Base-by-base conservation (phyloP, 139 green algal genomes). In the Chlamydomonas sp. region DNA sequence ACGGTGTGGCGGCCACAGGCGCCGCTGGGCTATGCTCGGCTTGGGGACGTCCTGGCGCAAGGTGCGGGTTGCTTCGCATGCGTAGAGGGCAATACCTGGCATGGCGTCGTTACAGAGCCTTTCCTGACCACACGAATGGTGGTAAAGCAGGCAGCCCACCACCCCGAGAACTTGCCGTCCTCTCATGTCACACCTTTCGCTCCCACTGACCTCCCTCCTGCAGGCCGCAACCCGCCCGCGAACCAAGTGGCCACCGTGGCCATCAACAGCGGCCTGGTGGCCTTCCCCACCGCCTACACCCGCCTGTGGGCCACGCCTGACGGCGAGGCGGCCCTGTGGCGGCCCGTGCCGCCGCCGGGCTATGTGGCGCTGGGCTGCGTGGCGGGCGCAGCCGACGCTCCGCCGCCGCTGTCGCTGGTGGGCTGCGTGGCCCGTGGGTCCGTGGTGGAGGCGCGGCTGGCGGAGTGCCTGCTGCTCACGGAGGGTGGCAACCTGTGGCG, bases 311-410 rank as follows among this genome's bases (percentile, higher is more conserved):
- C 75, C 17, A 86, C 57, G 57, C 62, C 77, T 2, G 90, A 88
- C 57, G 66, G 62, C 2, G 80, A 81, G 5, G 71, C 95, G 18
- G 88, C 87, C 57, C 14, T 98, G 15, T 98, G 96, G 96, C 77
- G 90, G 62, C 95, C 96, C 15, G 5, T 94, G 62, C 85, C 95
- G 1, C 95, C 95, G 6, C 75, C 87, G 1, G 90, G 93, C 14
- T 98, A 97, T 81, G 91, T 94, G 10, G 92, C 96, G 0, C 78
- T 98, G 57, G 97, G 97, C 20, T 96, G 94, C 77, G 31, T 99
- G 20, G 96, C 92, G 49, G 94, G 79, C 0, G 5, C 31, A 2
- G 76, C 20, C 12, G 4, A n/a, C 17, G 63, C 76, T 5, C 88
- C 91, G 1, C 94, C 95, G n/a, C 20, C 84, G 3, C 71, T 90